Percentiles rank a stretch among this genome's conserved stretches.
Evolutionary conservation across 805 yeast species (phyloP).

Genomic region (Candida insectorum): DNA sequence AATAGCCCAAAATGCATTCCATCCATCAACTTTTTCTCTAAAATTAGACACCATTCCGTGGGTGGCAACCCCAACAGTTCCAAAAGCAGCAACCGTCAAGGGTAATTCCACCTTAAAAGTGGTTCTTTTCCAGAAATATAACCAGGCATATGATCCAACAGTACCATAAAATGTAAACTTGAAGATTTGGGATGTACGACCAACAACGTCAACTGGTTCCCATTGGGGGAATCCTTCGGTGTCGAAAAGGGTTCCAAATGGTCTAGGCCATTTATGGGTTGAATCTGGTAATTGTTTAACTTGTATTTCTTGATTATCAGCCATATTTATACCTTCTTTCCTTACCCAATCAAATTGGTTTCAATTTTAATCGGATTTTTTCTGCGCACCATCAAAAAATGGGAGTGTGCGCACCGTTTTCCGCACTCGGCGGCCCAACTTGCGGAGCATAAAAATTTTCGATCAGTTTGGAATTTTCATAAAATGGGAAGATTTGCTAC

Average conservation of each 20-base stretch:
- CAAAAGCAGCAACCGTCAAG: slow-evolving; percentile 38
- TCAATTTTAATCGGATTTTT: slow-evolving; percentile 4
- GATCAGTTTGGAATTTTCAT: not conserved
- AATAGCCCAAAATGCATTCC: slow-evolving; percentile 65
- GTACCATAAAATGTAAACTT: slow-evolving; percentile 46
- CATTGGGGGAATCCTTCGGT: slow-evolving; percentile 45
- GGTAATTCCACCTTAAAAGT: slow-evolving; percentile 41
- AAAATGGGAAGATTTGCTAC: slow-evolving; percentile 17
- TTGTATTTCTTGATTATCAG: not conserved
- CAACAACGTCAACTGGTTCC: slow-evolving; percentile 55
- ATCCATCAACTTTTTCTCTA: slow-evolving; percentile 59
- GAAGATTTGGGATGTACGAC: slow-evolving; percentile 46
- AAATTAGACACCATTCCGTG: slow-evolving; percentile 52
- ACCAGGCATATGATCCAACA: slow-evolving; percentile 47
- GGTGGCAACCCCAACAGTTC: slow-evolving; percentile 50
- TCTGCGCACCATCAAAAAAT: not conserved
- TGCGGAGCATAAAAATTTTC: too few relatives aligned
- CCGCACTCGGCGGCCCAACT: too few relatives aligned
- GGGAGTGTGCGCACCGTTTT: too few relatives aligned
- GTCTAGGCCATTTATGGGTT: slow-evolving; percentile 38
- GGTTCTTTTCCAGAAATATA: slow-evolving; percentile 42
- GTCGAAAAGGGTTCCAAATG: slow-evolving; percentile 36
- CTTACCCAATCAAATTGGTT: slow-evolving; percentile 6
- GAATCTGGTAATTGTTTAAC: slow-evolving; percentile 32
- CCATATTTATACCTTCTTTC: not conserved